Evolutionary conservation across 768 basidiomycete genomes (phyloP).

Genomic region (Dacryopinax primogenitus): DNA sequence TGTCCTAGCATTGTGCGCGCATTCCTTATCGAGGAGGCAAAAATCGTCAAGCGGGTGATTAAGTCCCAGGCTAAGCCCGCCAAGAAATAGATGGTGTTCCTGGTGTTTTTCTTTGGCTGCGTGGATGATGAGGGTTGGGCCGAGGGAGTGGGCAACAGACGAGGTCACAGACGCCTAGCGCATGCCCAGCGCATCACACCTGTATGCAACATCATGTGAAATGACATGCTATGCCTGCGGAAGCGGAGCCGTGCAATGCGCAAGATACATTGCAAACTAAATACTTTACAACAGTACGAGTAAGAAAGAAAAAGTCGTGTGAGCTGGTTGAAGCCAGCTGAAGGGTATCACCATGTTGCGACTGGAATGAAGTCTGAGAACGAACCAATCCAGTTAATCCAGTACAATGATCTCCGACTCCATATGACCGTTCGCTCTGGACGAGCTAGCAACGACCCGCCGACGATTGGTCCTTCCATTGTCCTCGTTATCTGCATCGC

Average conservation of each 20-base stretch:
- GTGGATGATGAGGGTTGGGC: not conserved
- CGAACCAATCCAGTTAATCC: not conserved
- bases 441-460: not conserved
- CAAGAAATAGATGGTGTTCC: not conserved
- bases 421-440: not conserved
- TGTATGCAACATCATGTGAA: slow-evolving; percentile 6
- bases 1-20: slow-evolving; percentile 80
- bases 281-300: slow-evolving; percentile 2
- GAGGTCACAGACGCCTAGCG: not conserved
- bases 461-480: not conserved
- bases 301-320: not conserved
- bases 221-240: slow-evolving; percentile 6
- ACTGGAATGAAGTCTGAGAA: not conserved
- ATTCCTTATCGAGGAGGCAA: slow-evolving; percentile 98
- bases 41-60: slow-evolving; percentile 99
- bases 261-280: not conserved
- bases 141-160: not conserved
- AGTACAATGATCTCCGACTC: slow-evolving; percentile 1
- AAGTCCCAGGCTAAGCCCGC: slow-evolving; percentile 59
- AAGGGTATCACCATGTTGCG: not conserved
- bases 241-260: not conserved
- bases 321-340: not conserved
- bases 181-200: too few species aligned
- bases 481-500: not conserved
- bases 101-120: not conserved